These are phyloP conservation scores for Hortiboletus flavorubellus DNA, from an alignment of 768 basidiomycete species.

Conservation along the genomic window DNA sequence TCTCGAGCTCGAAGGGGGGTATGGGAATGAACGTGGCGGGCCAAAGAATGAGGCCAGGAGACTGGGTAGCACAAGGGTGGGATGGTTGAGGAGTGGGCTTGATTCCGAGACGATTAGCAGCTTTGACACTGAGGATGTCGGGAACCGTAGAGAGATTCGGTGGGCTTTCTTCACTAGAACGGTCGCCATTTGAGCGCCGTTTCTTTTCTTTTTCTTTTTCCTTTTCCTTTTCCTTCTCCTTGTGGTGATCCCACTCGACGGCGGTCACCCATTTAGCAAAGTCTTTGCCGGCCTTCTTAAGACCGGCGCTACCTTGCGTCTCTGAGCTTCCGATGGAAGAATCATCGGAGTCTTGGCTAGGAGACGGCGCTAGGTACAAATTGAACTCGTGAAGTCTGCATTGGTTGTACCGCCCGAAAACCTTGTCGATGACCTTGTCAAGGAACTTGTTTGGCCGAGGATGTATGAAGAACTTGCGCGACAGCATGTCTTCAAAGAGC, in stretches of 20 bases:
- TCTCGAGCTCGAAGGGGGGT: slow-evolving; percentile 59
- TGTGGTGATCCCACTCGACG: slow-evolving; percentile 36
- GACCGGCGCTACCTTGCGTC: slow-evolving; percentile 16
- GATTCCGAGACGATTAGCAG: slow-evolving; percentile 38
- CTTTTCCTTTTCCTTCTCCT: slow-evolving; percentile 29
- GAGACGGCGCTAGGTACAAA: slow-evolving; percentile 54
- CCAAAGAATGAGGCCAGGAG: slow-evolving; percentile 60
- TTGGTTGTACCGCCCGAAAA: slow-evolving; percentile 50
- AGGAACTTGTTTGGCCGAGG: slow-evolving; percentile 51
- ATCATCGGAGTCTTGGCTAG: slow-evolving; percentile 17
- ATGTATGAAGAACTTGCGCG: slow-evolving; percentile 47
- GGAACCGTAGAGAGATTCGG: slow-evolving; percentile 22
- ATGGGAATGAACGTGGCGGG: slow-evolving; percentile 59
- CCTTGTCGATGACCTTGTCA: slow-evolving; percentile 38
- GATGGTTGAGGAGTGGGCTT: slow-evolving; percentile 14
- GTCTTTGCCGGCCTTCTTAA: slow-evolving; percentile 32
- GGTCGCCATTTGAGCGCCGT: slow-evolving; percentile 19
- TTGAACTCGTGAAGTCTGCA: slow-evolving; percentile 46
- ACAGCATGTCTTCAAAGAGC: slow-evolving; percentile 59
- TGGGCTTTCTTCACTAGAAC: slow-evolving; percentile 27
- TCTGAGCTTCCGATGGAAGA: slow-evolving; percentile 26
- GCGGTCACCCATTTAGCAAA: slow-evolving; percentile 35
- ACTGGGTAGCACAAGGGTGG: slow-evolving; percentile 42
- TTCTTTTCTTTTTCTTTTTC: slow-evolving; percentile 28
- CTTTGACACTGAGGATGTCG: slow-evolving; percentile 34